A percentile compares a stretch with the other conserved stretches of the same genome.
These are phyloP conservation scores for Fusarium pseudonygamai DNA, from an alignment of 2,329 filamentous ascomycete genomes.

Conservation along the genomic window DNA sequence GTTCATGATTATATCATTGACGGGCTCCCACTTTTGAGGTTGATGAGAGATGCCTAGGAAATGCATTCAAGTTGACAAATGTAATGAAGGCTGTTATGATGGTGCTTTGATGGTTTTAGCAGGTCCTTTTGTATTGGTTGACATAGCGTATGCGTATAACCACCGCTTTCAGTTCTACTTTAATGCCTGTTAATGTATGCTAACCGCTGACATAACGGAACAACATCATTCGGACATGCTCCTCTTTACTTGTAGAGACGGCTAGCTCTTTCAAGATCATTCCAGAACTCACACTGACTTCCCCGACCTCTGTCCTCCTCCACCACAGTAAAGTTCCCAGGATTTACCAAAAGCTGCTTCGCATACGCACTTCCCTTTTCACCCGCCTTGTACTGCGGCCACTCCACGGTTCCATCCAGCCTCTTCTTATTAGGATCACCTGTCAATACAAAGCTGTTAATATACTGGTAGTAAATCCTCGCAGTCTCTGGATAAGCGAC, in stretches of 20 bases:
- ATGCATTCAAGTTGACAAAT: not conserved
- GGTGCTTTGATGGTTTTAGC: fast-evolving
- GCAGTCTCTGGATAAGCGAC: conserved; percentile 2
- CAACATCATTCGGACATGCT: too few species aligned
- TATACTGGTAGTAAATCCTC: not conserved
- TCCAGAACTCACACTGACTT: conserved; percentile 7
- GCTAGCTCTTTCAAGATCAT: not conserved
- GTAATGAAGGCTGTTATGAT: fast-evolving
- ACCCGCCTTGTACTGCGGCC: not conserved
- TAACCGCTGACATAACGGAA: too few species aligned
- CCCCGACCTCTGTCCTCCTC: not conserved
- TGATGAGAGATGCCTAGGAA: not conserved
- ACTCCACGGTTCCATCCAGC: not conserved
- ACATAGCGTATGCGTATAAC: fast-evolving
- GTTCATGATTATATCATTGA: too few species aligned
- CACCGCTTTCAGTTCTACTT: fast-evolving
- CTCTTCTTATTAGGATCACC: not conserved
- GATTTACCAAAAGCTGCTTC: not conserved
- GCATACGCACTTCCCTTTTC: not conserved
- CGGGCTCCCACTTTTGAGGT: too few species aligned
- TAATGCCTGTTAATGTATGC: too few species aligned
- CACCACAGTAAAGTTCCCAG: not conserved
- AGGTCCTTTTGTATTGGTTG: too few species aligned
- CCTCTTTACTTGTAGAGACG: not conserved
- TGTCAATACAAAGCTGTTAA: conserved; percentile 2